Conservation (phyloP, 345 rosid genomes). For the Trapa bicornis region DNA sequence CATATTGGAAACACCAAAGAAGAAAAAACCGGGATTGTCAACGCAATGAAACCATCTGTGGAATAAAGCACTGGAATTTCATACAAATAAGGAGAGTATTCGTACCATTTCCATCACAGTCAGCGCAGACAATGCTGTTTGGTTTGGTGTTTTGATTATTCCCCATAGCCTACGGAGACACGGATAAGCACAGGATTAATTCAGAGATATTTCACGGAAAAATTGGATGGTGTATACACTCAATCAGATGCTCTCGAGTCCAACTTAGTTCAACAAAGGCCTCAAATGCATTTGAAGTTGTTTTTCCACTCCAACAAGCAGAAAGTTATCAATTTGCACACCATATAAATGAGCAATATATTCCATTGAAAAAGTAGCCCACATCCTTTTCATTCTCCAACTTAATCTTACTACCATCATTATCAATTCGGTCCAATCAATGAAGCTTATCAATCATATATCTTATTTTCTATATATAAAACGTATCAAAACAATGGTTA, state of each 20-base stretch:
- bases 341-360: no score
- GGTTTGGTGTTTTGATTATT: conserved; percentile 22
- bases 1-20: not conserved
- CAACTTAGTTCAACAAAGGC: not conserved
- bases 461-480: not conserved
- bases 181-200: not conserved
- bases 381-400: not conserved
- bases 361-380: not conserved
- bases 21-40: not conserved
- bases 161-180: conserved; percentile 40
- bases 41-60: not conserved
- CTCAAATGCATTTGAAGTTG: not conserved
- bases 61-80: not conserved
- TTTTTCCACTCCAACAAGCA: not conserved
- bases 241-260: not conserved
- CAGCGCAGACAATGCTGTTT: conserved; percentile 57
- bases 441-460: not conserved
- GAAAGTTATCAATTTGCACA: not conserved
- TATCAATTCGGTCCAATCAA: not conserved
- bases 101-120: conserved; percentile 72
- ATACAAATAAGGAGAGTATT: not conserved
- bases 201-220: not conserved
- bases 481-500: not conserved
- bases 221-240: not conserved
- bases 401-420: not conserved